These are phyloP conservation scores for Sisymbrium irio DNA, from an alignment of 345 rosid species.

Conservation along the genomic window DNA sequence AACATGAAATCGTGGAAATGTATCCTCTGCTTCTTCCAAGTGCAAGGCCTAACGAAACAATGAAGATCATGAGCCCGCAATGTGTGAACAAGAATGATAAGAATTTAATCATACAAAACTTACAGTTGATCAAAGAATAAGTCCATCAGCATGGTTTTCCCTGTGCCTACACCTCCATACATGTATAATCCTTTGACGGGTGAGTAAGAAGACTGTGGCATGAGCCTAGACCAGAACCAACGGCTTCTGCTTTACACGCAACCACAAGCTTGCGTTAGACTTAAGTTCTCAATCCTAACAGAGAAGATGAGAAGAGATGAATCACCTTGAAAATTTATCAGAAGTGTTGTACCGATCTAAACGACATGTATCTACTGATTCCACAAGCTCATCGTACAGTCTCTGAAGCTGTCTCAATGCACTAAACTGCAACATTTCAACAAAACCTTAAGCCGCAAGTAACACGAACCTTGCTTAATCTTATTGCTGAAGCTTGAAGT, in stretches of 20 bases:
- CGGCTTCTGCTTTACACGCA: conserved; percentile 60
- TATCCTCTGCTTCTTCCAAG: conserved; percentile 95
- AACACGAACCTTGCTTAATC: neutral
- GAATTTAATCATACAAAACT: conserved; percentile 28
- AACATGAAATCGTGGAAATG: conserved; percentile 99
- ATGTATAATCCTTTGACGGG: conserved; percentile 92
- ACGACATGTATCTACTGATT: conserved; percentile 71
- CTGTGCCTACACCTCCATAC: conserved; percentile 97
- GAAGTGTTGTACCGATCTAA: conserved; percentile 91
- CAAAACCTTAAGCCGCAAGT: conserved; percentile 8
- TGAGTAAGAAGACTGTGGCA: conserved; percentile 69
- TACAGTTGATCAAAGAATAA: conserved; percentile 82
- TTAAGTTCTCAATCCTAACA: neutral
- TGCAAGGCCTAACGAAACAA: conserved; percentile 56
- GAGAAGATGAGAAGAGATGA: neutral
- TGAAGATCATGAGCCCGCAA: neutral
- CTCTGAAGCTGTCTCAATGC: conserved; percentile 89
- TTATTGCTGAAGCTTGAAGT: neutral
- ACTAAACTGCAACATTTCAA: conserved; percentile 49
- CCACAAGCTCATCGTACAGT: conserved; percentile 79
- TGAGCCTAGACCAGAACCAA: conserved; percentile 92
- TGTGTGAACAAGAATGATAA: neutral
- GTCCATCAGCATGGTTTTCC: conserved; percentile 99
- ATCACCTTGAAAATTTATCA: conserved; percentile 70
- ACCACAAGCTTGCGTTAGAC: neutral